Evolutionary conservation across 345 rosid genomes (phyloP).

Genomic region (Eucalyptus pauciflora): DNA sequence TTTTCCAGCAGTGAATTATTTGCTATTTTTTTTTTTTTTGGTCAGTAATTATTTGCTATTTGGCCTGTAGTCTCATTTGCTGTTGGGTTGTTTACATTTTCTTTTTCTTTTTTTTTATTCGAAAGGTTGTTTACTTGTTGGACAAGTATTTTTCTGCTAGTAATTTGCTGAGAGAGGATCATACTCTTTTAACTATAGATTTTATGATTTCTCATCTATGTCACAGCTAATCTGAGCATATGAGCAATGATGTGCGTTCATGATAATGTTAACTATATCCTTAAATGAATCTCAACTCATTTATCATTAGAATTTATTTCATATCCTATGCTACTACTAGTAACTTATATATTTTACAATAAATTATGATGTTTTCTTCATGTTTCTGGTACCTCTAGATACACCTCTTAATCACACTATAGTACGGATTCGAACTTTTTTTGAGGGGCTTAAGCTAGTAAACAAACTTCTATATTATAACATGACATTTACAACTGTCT

Average conservation of each 20-base stretch:
- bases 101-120: too few species aligned
- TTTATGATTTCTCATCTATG: background rate
- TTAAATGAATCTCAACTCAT: background rate
- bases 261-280: background rate
- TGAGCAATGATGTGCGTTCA: background rate
- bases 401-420: background rate
- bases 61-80: background rate
- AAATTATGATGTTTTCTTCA: fast-evolving
- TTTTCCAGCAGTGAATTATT: background rate
- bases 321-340: background rate
- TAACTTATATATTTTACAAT: fast-evolving
- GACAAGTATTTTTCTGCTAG: background rate
- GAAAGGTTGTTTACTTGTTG: background rate
- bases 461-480: too few species aligned
- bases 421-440: fast-evolving
- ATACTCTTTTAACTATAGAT: too few species aligned
- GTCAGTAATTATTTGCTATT: background rate
- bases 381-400: background rate
- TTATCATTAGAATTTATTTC: too few species aligned
- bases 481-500: fast-evolving
- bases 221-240: background rate
- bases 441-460: fast-evolving
- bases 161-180: background rate
- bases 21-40: background rate
- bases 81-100: background rate